Base-by-base conservation (phyloP, 1,284 basidiomycete genomes). In the Porodaedalea pini region DNA sequence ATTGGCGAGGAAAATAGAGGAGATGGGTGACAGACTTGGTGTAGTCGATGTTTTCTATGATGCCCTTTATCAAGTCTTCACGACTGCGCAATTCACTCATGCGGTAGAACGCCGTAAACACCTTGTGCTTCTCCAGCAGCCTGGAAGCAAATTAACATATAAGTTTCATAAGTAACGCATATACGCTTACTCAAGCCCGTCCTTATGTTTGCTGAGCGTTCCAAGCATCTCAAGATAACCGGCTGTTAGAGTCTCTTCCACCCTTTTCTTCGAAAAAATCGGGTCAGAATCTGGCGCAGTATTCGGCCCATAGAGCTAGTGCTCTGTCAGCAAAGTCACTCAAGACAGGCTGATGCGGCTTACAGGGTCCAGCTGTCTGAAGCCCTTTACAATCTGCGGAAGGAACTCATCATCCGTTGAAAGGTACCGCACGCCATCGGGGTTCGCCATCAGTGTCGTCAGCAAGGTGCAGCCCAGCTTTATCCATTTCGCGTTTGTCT, bases 141-240 rank as follows among this genome's bases (percentile, higher is more conserved):
- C 93, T 95, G 64, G 5, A 29, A 51, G 56, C 48, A 34, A 51
- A 10, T 19, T 29, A 56, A 53, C 1, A 53, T 27, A 17, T 8
- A 11, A 41, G 11, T 4, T 29, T 17, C 23, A 7, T 10, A 15
- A 21, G n/a, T 32, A 29, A 25, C n/a, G 0, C 54, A 31, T 36
- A 17, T n/a, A 27, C n/a, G 76, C 89, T 61, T 69, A 94, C 93
- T 92, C 89, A 25, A 96, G 82, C 11, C 97, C 97, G 53, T 97
- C 92, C 29, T 85, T 80, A 60, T 88, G 83, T 66, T 88, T 92
- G 71, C 92, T 96, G 41, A 99, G 75, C 0, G 85, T 87, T 2
- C 95, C 95, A 1, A 99, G 79, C 88, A 99, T 94, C 68, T 98
- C 94, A 62, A 99, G 86, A 70, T 99, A 99, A 0, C 95, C 96